Conservation (phyloP, 73 alveolate species). For the Durusdinium trenchii region DNA sequence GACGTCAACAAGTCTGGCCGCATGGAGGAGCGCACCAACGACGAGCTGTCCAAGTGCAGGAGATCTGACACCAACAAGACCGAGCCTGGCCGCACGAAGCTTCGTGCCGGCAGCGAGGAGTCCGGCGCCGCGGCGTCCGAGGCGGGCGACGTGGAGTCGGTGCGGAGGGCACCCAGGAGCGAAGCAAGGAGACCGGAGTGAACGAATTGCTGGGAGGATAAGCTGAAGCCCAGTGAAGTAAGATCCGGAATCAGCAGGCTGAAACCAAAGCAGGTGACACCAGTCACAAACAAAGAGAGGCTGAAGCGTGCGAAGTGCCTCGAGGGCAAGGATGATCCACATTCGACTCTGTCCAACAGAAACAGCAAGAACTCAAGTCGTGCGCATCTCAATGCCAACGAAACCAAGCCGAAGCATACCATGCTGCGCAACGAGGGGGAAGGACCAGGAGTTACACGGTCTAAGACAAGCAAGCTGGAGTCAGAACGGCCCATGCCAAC, state of each 20-base stretch:
- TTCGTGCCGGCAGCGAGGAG: neutral
- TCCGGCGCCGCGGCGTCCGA: neutral
- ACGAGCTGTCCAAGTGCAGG: neutral
- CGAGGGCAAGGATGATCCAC: neutral
- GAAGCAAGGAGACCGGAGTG: neutral
- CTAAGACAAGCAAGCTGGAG: conserved; percentile 20
- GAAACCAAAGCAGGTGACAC: neutral
- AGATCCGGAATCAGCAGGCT: neutral
- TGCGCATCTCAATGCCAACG: neutral
- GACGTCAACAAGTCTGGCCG: neutral
- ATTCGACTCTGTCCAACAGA: neutral
- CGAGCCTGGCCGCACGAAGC: neutral
- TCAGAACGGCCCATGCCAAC: conserved; percentile 33
- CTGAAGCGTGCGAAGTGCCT: neutral
- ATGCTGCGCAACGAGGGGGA: neutral
- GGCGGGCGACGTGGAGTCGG: neutral
- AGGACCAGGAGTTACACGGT: neutral
- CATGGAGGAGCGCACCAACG: neutral
- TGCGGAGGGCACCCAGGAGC: conserved; percentile 13
- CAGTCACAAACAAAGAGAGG: neutral
- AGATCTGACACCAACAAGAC: neutral
- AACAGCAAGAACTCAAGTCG: neutral
- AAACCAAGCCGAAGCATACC: neutral
- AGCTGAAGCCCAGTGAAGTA: neutral
- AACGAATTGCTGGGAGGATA: neutral